Conservation (phyloP, 495 filamentous ascomycete species). For the Melanomma pulvis-pyrius region DNA sequence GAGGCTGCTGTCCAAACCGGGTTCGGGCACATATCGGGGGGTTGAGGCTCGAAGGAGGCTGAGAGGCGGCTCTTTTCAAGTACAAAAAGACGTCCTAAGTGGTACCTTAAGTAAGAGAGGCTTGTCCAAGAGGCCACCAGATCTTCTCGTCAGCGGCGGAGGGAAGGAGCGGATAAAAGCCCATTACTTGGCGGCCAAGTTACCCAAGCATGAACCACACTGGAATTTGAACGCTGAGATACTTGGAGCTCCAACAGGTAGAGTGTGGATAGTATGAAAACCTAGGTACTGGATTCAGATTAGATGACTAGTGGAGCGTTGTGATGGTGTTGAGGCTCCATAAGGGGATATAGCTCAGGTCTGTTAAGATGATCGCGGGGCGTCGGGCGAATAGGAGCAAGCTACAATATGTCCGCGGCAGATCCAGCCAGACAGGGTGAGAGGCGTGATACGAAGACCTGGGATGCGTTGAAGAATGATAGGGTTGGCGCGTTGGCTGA, state of each 20-base stretch:
- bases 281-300: conserved; percentile 18
- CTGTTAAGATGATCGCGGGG: not conserved
- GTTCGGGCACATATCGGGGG: not conserved
- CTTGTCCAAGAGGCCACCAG: conserved; percentile 1
- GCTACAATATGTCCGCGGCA: not conserved
- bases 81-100: not conserved
- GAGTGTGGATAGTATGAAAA: conserved; percentile 15
- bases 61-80: conserved; percentile 9
- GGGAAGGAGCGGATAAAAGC: conserved; percentile 26
- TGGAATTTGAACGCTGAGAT: not conserved
- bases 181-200: conserved; percentile 22
- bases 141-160: conserved; percentile 11
- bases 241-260: not conserved
- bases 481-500: not conserved
- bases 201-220: not conserved
- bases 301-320: conserved; percentile 22
- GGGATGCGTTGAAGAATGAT: not conserved
- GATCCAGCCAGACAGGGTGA: not conserved
- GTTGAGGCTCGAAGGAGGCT: conserved; percentile 15
- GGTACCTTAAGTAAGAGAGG: conserved; percentile 22
- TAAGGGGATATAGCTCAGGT: conserved; percentile 10
- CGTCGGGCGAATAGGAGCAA: not conserved
- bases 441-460: not conserved
- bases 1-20: not conserved
- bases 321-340: conserved; percentile 18